Evolutionary conservation across 2,329 filamentous ascomycete species (phyloP), one percentile per base, ranked within the genome.

Genomic region (Lecanicillium sp.): DNA sequence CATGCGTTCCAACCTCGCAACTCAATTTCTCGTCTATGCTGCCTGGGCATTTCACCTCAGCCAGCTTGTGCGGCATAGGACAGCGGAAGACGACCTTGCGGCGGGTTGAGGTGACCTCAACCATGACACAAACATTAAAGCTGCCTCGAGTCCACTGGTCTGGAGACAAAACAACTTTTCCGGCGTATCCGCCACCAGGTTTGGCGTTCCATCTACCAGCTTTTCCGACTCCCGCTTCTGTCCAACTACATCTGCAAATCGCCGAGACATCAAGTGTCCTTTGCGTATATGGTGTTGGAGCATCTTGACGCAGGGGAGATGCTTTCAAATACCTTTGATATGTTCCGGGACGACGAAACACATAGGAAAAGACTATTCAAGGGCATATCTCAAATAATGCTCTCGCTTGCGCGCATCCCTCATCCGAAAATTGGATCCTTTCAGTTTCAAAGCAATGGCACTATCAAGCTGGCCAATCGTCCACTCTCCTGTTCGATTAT

Each of bases 21-120:
- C 47, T 33, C 11, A 68, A 14, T 50, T 68, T 69, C 49, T 69
- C 64, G 28, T 68, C 57, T 11, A 56, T 53, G 33, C 57, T 65
- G 11, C 62, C 65, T 7, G 29, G 58, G 38, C 51, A 44, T 18
- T 28, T 37, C 3, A 36, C 34, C 37, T 67, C 63, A 12, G 59
- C 63, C 5, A 63, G 45, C 36, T 57, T 55, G 39, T 55, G 51
- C 19, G 55, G 53, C 44, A 59, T 42, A 35, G 58, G 49, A 29
- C 51, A 49, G 15, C 51, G 44, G n/a, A 53, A 37, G 13, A 50
- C 20, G n/a, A n/a, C n/a, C n/a, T n/a, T n/a, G n/a, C n/a, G n/a
- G n/a, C n/a, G n/a, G 34, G 47, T 15, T 36, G 37, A 44, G 13
- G 19, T 41, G 12, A 15, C 11, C 14, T 51, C 45, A 15, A 57